Percentiles rank a stretch among this genome's conserved stretches.
These are phyloP conservation scores for Jamesozyma lodderae DNA, from an alignment of 805 yeast genomes.

Conservation along the genomic window DNA sequence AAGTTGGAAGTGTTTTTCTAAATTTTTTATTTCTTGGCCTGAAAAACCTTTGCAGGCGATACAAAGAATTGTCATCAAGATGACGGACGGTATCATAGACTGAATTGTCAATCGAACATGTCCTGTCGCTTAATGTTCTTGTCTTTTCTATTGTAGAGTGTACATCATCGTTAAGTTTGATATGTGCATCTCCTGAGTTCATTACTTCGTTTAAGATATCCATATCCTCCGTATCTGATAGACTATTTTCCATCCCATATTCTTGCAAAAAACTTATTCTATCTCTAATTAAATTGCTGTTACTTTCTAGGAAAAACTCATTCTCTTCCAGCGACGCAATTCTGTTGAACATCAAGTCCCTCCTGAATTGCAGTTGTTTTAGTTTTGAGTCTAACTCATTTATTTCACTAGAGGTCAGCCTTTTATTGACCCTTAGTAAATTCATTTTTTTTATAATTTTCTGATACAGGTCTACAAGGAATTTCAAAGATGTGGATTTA, in stretches of 20 bases:
- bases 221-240: too few relatives aligned
- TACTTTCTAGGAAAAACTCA: constrained; percentile 47
- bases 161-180: neutral
- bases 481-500: constrained; percentile 28
- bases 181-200: neutral
- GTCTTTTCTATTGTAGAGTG: constrained; percentile 8
- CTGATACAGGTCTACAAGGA: constrained; percentile 32
- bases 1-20: constrained; percentile 49
- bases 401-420: constrained; percentile 55
- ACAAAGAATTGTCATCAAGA: constrained; percentile 5
- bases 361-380: constrained; percentile 39
- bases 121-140: neutral
- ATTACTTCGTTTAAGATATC: neutral
- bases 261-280: constrained; percentile 38
- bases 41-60: constrained; percentile 15
- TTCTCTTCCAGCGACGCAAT: constrained; percentile 54
- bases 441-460: constrained; percentile 41
- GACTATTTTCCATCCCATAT: constrained; percentile 29
- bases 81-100: constrained; percentile 37
- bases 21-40: constrained; percentile 24
- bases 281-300: constrained; percentile 36
- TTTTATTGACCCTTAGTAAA: constrained; percentile 52
- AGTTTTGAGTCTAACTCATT: constrained; percentile 53
- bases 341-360: constrained; percentile 48
- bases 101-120: constrained; percentile 21